These are phyloP conservation scores for Coleophoma crateriformis DNA, from an alignment of 2,329 filamentous ascomycete genomes.

Conservation along the genomic window DNA sequence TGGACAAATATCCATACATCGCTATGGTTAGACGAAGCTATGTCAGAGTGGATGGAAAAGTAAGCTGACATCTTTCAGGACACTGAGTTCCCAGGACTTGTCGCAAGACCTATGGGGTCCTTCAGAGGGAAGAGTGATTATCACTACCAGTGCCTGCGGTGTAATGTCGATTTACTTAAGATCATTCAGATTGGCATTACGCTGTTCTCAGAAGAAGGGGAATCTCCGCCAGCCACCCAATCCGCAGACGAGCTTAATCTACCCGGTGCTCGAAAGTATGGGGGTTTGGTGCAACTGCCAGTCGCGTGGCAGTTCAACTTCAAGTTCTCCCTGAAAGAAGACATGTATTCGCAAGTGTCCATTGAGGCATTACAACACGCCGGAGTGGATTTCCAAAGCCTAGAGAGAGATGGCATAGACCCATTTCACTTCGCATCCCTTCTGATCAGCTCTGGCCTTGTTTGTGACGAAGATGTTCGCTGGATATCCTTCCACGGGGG, in stretches of 20 bases:
- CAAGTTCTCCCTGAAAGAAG: constrained; percentile 85
- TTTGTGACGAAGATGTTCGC: constrained; percentile 79
- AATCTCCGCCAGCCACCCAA: constrained; percentile 63
- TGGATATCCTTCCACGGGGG: constrained; percentile 98
- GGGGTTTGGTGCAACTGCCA: constrained; percentile 50
- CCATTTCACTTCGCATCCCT: constrained; percentile 83
- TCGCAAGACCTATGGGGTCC: constrained; percentile 88
- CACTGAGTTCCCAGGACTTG: constrained; percentile 97
- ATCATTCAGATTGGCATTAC: constrained; percentile 97
- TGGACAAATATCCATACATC: constrained; percentile 91
- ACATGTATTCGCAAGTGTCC: constrained; percentile 97
- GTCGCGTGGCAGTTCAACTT: constrained; percentile 99
- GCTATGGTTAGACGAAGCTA: constrained; percentile 71
- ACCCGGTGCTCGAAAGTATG: constrained; percentile 33
- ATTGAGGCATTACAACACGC: constrained; percentile 86
- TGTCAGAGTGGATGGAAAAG: constrained; percentile 6
- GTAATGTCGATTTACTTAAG: constrained; percentile 95
- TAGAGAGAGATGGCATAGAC: constrained; percentile 86
- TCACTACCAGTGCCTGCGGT: constrained; percentile 95
- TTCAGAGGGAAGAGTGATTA: constrained; percentile 96
- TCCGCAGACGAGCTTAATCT: constrained; percentile 47
- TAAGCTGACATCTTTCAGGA: constrained; percentile 52
- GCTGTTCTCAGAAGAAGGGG: constrained; percentile 84
- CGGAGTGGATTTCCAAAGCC: constrained; percentile 83
- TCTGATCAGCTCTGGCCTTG: constrained; percentile 86